Percentiles rank a stretch among this genome's conserved stretches.
These are phyloP conservation scores for Bacterosira constricta DNA, from an alignment of 108 stramenopile species.

Conservation along the genomic window DNA sequence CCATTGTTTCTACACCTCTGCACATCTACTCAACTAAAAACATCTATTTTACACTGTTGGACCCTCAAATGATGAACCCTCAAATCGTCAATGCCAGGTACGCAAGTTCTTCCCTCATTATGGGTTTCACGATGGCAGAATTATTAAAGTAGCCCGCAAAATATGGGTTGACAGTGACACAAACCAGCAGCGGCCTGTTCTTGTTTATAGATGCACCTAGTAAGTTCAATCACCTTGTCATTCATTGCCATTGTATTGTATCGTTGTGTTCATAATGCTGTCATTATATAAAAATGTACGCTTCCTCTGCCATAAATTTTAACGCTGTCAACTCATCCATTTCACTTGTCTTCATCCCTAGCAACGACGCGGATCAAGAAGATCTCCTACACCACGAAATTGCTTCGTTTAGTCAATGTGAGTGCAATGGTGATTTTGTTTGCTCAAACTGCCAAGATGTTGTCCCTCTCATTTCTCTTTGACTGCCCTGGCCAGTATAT, in stretches of 20 bases:
- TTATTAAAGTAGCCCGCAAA: slow-evolving; percentile 38
- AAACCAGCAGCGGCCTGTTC: slow-evolving; percentile 31
- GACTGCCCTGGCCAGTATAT: neutral
- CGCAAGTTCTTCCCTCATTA: slow-evolving; percentile 43
- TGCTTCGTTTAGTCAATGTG: slow-evolving; percentile 32
- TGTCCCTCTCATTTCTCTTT: neutral
- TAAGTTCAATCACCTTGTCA: neutral
- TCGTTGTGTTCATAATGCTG: no score
- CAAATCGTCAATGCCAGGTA: no score
- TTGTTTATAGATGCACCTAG: slow-evolving; percentile 42
- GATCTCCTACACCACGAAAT: slow-evolving; percentile 49
- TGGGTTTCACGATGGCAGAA: slow-evolving; percentile 53
- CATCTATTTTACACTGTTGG: no score
- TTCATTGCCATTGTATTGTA: neutral
- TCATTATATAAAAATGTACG: no score
- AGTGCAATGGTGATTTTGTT: neutral
- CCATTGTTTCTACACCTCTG: no score
- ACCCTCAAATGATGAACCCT: no score
- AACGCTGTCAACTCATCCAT: neutral
- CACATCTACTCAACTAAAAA: no score
- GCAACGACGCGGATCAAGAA: slow-evolving; percentile 49
- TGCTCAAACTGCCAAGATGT: neutral
- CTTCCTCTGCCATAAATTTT: no score
- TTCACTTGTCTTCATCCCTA: neutral
- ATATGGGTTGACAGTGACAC: slow-evolving; percentile 13